These are phyloP conservation scores for Zygoascus sp. DNA, from an alignment of 1,139 yeast species.

Conservation along the genomic window DNA sequence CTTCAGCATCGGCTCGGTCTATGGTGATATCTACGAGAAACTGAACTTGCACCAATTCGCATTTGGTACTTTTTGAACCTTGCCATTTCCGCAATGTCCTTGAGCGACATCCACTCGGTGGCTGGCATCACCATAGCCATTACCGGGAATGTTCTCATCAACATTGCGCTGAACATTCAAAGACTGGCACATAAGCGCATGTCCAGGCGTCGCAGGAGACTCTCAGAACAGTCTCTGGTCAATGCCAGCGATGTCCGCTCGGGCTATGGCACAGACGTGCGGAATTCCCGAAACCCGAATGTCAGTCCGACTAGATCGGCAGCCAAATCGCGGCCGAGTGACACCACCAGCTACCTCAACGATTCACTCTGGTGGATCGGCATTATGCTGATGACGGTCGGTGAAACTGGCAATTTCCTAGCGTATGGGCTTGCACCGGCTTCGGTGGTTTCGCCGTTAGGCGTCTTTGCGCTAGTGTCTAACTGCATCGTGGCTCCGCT, in stretches of 20 bases:
- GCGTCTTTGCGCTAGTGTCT: conserved; percentile 43
- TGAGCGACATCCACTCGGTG: conserved; percentile 3
- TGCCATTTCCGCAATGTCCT: neutral
- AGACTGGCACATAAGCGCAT: conserved; percentile 35
- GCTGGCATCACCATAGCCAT: conserved; percentile 35
- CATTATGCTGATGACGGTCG: conserved; percentile 38
- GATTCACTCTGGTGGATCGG: conserved; percentile 42
- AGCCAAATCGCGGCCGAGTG: neutral
- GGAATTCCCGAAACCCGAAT: too few relatives aligned
- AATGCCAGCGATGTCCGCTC: neutral
- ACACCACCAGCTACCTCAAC: conserved; percentile 23
- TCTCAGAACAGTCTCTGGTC: conserved; percentile 18
- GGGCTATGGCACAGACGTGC: neutral
- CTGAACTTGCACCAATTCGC: neutral
- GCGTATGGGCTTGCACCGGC: conserved; percentile 47
- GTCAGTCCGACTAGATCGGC: neutral
- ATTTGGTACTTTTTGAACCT: too few relatives aligned
- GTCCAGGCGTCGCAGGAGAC: conserved; percentile 7
- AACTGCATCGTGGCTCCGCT: conserved; percentile 45
- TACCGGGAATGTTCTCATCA: conserved; percentile 36
- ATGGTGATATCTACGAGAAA: neutral
- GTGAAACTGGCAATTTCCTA: conserved; percentile 43
- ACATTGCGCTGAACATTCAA: conserved; percentile 39
- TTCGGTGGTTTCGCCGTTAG: conserved; percentile 45
- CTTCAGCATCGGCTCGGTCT: neutral